Base-by-base conservation (phyloP, 495 filamentous ascomycete species). In the Penicillium samsonianum region DNA sequence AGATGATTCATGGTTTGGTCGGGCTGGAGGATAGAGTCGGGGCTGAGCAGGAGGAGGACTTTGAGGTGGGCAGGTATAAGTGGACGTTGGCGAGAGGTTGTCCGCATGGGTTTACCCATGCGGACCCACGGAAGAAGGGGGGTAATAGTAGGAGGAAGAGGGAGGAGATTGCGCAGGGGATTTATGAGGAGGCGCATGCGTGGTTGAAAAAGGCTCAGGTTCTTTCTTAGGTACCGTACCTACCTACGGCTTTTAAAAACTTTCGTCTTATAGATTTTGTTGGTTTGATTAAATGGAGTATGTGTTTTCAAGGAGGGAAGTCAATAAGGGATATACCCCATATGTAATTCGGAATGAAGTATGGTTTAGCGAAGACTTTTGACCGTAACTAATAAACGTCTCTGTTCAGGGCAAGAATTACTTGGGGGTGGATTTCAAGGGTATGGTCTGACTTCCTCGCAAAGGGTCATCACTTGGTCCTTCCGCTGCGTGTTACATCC, bases 1-100 rank as follows among this genome's bases (percentile, higher is more conserved):
- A 53, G 23, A 76, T 74, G 71, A 69, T 71, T 19, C 62, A 73
- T 51, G 56, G 53, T 11, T 60, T 73, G 33, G 73, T 71, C 9
- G 61, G 62, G 14, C 40, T 63, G 26, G 68, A 63, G 25, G 52
- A 42, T 35, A 48, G 38, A 47, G 49, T 50, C 25, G 44, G 44
- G 16, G 22, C 12, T 5, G 55, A 69, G 17, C 54, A 64, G 50
- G 61, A 64, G 49, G 57, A 59, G 22, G 46, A 43, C 33, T 67
- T 69, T 54, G 68, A 69, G 44, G 49, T 46, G 20, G 68, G 63
- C 4, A 63, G 22, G 43, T 67, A 69, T 56, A 71, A 69, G 58
- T 71, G 68, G 68, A 71, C 65, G 8, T 51, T 69, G 48, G 68
- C 66, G 8, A 58, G 2, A 25, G 68, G 66, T 2, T 67, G 57